Base-by-base conservation (phyloP, 2,329 filamentous ascomycete species). In the Dactylonectria macrodidyma region DNA sequence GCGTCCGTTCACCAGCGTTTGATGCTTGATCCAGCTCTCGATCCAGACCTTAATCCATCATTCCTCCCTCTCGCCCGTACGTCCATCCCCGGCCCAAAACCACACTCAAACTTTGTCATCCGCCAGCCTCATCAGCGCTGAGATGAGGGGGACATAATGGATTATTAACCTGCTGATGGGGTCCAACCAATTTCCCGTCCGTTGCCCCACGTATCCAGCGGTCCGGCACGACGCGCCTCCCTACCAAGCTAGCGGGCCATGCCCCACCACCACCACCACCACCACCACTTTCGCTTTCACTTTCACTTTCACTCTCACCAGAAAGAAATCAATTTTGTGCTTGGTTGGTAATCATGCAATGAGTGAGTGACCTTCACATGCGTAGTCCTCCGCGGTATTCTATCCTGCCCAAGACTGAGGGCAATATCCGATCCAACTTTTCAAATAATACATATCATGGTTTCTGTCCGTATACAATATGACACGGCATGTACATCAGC, bases 381-480 rank as follows among this genome's bases (percentile, higher is more conserved):
- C 19, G 19, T 19, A 19, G 19, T 19, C 19, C 26, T 30, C 4
- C 26, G 26, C 26, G 7, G 26, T 48, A 19, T 6, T 52, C 51
- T 54, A 30, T n/a, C 9, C 7, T 41, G 4, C 51, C 34, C 11
- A 24, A 33, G 11, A 44, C 14, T 30, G 33, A 44, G n/a, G 33
- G n/a, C 47, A 59, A 33, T 24, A 22, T 51, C 54, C 36, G 46
- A 11, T 41, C 30, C 52, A 24, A 52, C 19, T 68, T 22, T 44
- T 34, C n/a, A 24, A 34, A 24, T 50, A 34, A 26, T 55, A 47
- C 54, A 57, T 67, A 71, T 41, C 68, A 57, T 38, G 87, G 85
- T 75, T 85, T 88, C 76, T 89, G 87, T 16, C 83, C 87, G 71
- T 86, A 88, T 12, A 88, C 80, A 59, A 89, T 82, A 73, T 88